Conservation (phyloP, 352 stramenopile genomes). For the Phytopythium ostracodes region DNA sequence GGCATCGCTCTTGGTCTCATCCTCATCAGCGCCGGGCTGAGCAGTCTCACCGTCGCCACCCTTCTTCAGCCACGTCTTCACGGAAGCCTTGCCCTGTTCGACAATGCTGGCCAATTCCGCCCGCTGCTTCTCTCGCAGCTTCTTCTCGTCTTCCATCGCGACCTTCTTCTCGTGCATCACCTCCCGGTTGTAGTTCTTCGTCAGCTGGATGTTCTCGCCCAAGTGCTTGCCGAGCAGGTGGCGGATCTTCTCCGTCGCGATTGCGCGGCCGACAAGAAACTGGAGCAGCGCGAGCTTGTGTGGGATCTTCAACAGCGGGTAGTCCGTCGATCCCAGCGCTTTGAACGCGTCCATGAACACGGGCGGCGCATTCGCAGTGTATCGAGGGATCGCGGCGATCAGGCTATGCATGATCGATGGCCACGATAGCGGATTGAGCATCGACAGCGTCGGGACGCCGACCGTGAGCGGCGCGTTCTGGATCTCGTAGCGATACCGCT, state of each 20-base stretch:
- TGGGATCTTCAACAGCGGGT: slow-evolving; percentile 38
- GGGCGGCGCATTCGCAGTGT: slow-evolving; percentile 35
- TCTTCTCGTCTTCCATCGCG: slow-evolving; percentile 78
- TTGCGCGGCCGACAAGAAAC: slow-evolving; percentile 58
- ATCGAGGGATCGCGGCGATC: slow-evolving; percentile 66
- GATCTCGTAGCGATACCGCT: slow-evolving; percentile 80
- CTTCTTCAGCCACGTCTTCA: slow-evolving; percentile 57
- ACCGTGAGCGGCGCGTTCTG: slow-evolving; percentile 76
- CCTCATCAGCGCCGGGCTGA: slow-evolving; percentile 22
- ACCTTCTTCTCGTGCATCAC: slow-evolving; percentile 63
- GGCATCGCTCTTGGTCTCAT: slow-evolving; percentile 36
- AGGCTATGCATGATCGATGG: slow-evolving; percentile 66
- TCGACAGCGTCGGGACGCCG: slow-evolving; percentile 66
- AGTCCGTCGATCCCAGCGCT: slow-evolving; percentile 44
- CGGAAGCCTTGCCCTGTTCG: slow-evolving; percentile 49
- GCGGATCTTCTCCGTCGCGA: slow-evolving; percentile 66
- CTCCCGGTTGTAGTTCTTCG: slow-evolving; percentile 73
- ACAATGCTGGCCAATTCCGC: slow-evolving; percentile 47
- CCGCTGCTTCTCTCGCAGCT: slow-evolving; percentile 67
- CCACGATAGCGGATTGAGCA: slow-evolving; percentile 83
- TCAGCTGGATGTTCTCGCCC: slow-evolving; percentile 43
- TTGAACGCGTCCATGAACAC: slow-evolving; percentile 44
- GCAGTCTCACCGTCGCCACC: slow-evolving; percentile 8
- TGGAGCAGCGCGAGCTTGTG: slow-evolving; percentile 74
- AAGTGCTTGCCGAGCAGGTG: slow-evolving; percentile 54